Percentiles rank a stretch among this genome's conserved stretches.
phyloP scores from a whole-genome alignment of 805 yeast genomes.

The Yarrowia hollandica region DNA sequence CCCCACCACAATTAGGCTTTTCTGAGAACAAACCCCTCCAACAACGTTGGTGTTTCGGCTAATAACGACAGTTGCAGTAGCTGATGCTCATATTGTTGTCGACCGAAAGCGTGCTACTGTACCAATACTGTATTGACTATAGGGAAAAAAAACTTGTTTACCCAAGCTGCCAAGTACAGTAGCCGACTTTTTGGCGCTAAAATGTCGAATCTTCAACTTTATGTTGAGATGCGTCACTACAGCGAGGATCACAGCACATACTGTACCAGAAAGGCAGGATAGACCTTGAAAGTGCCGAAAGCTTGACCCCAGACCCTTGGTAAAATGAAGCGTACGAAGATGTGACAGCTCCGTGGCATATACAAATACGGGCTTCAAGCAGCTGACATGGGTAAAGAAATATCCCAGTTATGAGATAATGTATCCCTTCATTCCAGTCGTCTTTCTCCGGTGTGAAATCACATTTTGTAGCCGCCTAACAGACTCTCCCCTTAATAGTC shows the following conservation, averaged over 20 bases:
- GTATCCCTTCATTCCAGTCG: no score
- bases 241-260: slow-evolving; percentile 7
- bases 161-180: neutral
- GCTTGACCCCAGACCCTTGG: slow-evolving; percentile 16
- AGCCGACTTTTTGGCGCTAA: neutral
- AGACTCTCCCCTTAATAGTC: slow-evolving; percentile 15
- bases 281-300: slow-evolving; percentile 4
- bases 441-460: no score
- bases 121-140: no score
- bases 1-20: no score
- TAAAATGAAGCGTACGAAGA: neutral
- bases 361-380: no score
- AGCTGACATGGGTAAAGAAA: no score
- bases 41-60: no score
- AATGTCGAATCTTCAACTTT: neutral
- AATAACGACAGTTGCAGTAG: no score
- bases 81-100: no score
- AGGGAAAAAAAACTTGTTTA: neutral
- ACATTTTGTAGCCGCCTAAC: no score
- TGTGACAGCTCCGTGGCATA: neutral
- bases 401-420: no score
- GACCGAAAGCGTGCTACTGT: neutral
- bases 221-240: neutral
- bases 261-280: neutral
- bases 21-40: no score